Conservation (phyloP, 352 stramenopile species). For the Pythium sukuiense region DNA sequence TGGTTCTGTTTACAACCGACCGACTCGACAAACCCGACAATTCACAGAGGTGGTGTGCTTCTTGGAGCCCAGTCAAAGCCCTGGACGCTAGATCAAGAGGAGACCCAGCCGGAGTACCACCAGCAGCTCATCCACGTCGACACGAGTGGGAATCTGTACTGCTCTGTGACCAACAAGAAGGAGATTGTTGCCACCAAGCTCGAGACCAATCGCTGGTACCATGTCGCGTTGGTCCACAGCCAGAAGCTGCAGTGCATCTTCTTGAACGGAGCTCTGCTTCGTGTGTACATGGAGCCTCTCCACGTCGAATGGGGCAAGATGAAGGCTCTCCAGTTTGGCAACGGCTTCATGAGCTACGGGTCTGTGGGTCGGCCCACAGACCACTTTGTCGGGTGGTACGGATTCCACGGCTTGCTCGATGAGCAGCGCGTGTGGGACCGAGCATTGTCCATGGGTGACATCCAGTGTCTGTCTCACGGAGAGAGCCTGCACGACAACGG, state of each 20-base stretch:
- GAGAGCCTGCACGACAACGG: neutral
- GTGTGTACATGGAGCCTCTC: constrained; percentile 33
- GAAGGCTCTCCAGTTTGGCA: constrained; percentile 48
- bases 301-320: constrained; percentile 45
- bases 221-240: constrained; percentile 56
- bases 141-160: constrained; percentile 36
- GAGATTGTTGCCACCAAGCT: constrained; percentile 10
- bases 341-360: constrained; percentile 50
- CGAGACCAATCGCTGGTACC: constrained; percentile 49
- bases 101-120: constrained; percentile 39
- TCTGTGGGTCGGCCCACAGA: constrained; percentile 8
- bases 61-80: constrained; percentile 43
- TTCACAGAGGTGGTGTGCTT: constrained; percentile 32
- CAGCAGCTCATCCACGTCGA: constrained; percentile 49
- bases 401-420: constrained; percentile 35
- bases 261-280: constrained; percentile 51
- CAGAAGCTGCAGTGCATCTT: constrained; percentile 40
- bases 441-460: constrained; percentile 17
- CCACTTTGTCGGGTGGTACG: constrained; percentile 25
- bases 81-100: constrained; percentile 8
- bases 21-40: neutral
- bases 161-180: constrained; percentile 38
- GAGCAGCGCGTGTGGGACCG: constrained; percentile 30
- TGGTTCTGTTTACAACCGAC: constrained; percentile 38
- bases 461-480: constrained; percentile 16